Evolutionary conservation across 2,329 filamentous ascomycete genomes (phyloP).

Genomic region (Colletotrichum tropicicola): DNA sequence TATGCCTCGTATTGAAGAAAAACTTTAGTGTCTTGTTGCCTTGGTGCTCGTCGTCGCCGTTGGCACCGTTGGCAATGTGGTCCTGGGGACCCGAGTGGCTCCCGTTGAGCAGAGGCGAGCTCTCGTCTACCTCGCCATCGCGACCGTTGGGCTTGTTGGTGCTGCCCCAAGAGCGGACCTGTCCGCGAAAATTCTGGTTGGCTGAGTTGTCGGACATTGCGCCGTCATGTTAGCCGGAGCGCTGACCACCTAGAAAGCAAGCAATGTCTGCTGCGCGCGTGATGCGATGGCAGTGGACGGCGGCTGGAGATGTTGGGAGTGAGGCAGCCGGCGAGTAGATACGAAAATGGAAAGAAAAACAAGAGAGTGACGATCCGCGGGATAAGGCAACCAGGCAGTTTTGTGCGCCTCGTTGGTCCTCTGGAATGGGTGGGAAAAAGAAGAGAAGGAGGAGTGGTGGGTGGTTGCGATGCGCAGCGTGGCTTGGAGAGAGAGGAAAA

Average conservation of each 20-base stretch:
- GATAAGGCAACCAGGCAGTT: slow-evolving; percentile 17
- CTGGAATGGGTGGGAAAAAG: slow-evolving; percentile 8
- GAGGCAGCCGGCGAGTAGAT: slow-evolving; percentile 5
- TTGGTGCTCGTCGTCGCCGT: slow-evolving; percentile 28
- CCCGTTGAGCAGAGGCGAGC: slow-evolving; percentile 53
- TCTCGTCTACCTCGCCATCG: slow-evolving; percentile 42
- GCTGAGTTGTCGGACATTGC: slow-evolving; percentile 41
- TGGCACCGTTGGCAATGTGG: slow-evolving; percentile 25
- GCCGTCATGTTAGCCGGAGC: slow-evolving; percentile 40
- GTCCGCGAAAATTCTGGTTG: slow-evolving; percentile 38
- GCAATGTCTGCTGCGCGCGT: slow-evolving; percentile 3
- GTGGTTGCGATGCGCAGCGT: slow-evolving; percentile 16
- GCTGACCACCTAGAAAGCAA: not conserved
- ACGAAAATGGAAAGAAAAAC: slow-evolving; percentile 15
- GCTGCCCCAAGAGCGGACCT: slow-evolving; percentile 32
- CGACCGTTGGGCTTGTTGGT: slow-evolving; percentile 35
- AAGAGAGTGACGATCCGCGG: slow-evolving; percentile 24
- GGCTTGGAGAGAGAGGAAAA: slow-evolving; percentile 20
- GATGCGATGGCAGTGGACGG: not conserved
- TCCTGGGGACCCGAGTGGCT: slow-evolving; percentile 34
- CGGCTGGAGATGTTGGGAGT: not conserved
- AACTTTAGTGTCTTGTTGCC: slow-evolving; percentile 46
- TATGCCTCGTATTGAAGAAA: slow-evolving; percentile 58
- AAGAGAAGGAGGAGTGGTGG: slow-evolving; percentile 10
- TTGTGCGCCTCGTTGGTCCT: not conserved